Evolutionary conservation across 495 filamentous ascomycete species (phyloP).

Genomic region (Venustampulla echinocandica): DNA sequence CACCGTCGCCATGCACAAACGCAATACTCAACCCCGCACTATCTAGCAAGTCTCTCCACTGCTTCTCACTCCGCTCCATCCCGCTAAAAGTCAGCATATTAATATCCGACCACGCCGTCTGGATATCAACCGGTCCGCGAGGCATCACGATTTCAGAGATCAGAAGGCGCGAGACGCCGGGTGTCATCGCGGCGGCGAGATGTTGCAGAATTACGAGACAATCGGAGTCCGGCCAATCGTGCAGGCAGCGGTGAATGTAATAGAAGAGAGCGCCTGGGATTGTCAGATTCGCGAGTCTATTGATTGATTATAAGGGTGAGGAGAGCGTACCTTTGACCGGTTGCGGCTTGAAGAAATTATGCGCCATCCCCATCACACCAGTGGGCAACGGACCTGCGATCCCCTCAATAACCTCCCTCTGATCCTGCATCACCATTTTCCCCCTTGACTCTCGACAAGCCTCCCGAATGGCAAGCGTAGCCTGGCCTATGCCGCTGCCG

Average conservation of each 20-base stretch:
- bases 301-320: conserved; percentile 6
- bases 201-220: conserved; percentile 21
- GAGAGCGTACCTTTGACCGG: conserved; percentile 32
- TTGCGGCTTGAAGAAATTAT: conserved; percentile 46
- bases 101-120: conserved; percentile 29
- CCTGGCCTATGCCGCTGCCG: conserved; percentile 22
- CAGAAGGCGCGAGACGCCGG: conserved; percentile 11
- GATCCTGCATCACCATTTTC: conserved; percentile 46
- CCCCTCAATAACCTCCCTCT: conserved; percentile 30
- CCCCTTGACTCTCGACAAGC: conserved; percentile 3
- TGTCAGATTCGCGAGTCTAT: conserved; percentile 40
- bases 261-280: conserved; percentile 35
- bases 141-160: conserved; percentile 12
- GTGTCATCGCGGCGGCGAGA: conserved; percentile 27
- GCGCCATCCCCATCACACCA: conserved; percentile 35
- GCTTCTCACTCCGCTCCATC: too few relatives aligned
- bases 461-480: not conserved
- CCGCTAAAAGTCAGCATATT: conserved; percentile 29
- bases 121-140: conserved; percentile 12
- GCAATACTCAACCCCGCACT: too few relatives aligned
- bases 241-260: conserved; percentile 28
- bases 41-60: too few relatives aligned
- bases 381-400: conserved; percentile 11
- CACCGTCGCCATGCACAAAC: too few relatives aligned
- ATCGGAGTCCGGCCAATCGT: conserved; percentile 24